Base-by-base conservation (phyloP, 495 filamentous ascomycete species). In the Xylaria bambusicola region DNA sequence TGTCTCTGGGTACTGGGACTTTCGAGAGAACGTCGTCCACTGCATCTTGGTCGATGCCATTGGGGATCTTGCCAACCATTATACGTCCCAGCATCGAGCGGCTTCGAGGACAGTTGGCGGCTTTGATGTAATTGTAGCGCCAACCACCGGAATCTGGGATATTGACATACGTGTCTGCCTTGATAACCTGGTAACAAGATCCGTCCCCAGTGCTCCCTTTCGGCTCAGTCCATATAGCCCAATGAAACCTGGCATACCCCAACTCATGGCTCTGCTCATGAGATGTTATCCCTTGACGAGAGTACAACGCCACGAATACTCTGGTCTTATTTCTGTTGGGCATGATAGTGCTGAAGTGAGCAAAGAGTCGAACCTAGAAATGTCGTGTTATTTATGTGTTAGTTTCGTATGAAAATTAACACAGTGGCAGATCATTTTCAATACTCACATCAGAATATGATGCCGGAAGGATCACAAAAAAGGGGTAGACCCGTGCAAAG, bases 21-120 rank as follows among this genome's bases (percentile, higher is more conserved):
- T 12, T 8, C 17, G 17, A 33, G 27, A 31, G 27, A n/a, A 35
- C n/a, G 27, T 17, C 27, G 47, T n/a, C 17, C 47, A 50, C n/a
- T 15, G 15, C 5, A 0, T 50, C 26, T 6, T 26, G 47, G 47
- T n/a, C 10, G 2, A 50, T 27, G 26, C n/a, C 27, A 3, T 50
- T 50, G 23, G 47, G 47, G 8, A 50, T 26, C 47, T 50, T 50
- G 26, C 47, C 47, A 18, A 50, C 47, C 47, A 50, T 50, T n/a
- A 50, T 50, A 33, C 47, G 47, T 20, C 47, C 47, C 7, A 50
- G 27, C 47, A 50, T 50, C 4, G 47, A 17, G 47, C 8, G 12
- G 8, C 47, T 50, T 33, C 47, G 47, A 2, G 47, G 18, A 12
- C 12, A 50, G n/a, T 33, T 26, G 15, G 26, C 26, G n/a, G 0